Conservation (phyloP, 208 protist species). For the Angomonas ambiguus region DNA sequence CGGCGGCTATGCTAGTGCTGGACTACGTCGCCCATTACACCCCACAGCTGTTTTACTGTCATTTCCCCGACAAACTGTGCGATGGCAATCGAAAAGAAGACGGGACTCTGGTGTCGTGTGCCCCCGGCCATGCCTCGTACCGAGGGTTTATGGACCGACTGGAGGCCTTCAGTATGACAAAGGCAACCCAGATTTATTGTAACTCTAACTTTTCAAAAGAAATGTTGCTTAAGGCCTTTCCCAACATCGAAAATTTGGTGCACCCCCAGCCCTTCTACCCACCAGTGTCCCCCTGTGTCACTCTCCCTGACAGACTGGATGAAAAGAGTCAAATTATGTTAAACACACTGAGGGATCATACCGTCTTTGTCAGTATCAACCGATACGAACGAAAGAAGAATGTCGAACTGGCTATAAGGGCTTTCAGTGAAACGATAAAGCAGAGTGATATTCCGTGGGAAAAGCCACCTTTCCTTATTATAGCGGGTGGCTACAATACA, state of each 20-base stretch:
- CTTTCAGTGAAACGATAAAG: slow-evolving; percentile 46
- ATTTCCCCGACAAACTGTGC: slow-evolving; percentile 96
- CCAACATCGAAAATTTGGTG: slow-evolving; percentile 31
- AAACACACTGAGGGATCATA: slow-evolving; percentile 15
- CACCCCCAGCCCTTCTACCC: slow-evolving; percentile 74
- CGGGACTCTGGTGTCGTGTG: slow-evolving; percentile 20
- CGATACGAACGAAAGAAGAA: slow-evolving; percentile 98
- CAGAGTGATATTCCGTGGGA: background rate
- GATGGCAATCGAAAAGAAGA: slow-evolving; percentile 62
- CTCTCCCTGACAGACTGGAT: slow-evolving; percentile 2
- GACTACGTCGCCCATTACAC: slow-evolving; percentile 32
- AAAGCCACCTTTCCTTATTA: slow-evolving; percentile 45
- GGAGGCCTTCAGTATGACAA: slow-evolving; percentile 49
- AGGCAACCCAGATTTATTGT: slow-evolving; percentile 61
- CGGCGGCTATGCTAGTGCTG: slow-evolving; percentile 85
- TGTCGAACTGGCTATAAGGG: slow-evolving; percentile 85
- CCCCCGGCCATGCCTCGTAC: slow-evolving; percentile 65
- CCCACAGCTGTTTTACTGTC: slow-evolving; percentile 97
- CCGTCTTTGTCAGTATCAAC: slow-evolving; percentile 95
- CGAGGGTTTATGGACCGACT: slow-evolving; percentile 86
- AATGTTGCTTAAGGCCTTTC: slow-evolving; percentile 53
- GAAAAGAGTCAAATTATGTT: slow-evolving; percentile 12
- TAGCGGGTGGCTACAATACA: slow-evolving; percentile 87
- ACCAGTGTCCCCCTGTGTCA: slow-evolving; percentile 34
- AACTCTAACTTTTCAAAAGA: slow-evolving; percentile 78